These are phyloP conservation scores for Echinochloa phyllopogon DNA, from an alignment of 176 grass and related monocot species.

Conservation along the genomic window DNA sequence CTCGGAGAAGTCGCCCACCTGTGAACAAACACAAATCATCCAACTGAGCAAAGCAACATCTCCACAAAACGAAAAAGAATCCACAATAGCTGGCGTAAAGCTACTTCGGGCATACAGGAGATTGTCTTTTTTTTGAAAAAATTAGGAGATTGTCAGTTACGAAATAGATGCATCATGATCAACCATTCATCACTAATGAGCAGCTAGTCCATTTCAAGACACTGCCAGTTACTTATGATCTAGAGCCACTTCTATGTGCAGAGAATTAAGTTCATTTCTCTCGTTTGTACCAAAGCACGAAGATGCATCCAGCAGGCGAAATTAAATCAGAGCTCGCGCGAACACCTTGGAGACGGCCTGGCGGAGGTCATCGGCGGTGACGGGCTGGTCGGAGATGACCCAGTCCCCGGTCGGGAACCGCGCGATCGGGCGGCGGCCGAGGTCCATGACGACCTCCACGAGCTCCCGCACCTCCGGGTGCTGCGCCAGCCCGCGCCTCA, in stretches of 20 bases:
- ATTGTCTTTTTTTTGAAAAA: no score
- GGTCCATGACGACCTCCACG: slow-evolving; percentile 96
- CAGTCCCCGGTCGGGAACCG: slow-evolving; percentile 94
- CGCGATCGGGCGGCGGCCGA: slow-evolving; percentile 77
- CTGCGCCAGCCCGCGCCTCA: slow-evolving; percentile 70
- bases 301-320: background rate
- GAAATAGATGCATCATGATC: background rate
- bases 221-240: background rate
- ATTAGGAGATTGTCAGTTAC: background rate
- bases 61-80: background rate
- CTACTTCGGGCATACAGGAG: background rate
- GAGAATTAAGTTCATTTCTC: background rate
- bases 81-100: background rate
- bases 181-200: background rate
- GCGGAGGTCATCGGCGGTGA: slow-evolving; percentile 73
- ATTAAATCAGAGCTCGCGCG: background rate
- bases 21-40: slow-evolving; percentile 9
- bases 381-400: slow-evolving; percentile 74
- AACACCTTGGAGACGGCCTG: slow-evolving; percentile 86
- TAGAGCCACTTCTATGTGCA: background rate
- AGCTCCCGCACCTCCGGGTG: slow-evolving; percentile 77
- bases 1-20: slow-evolving; percentile 93
- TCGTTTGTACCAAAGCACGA: background rate
- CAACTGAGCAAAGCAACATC: slow-evolving; percentile 10
- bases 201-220: background rate